Base-by-base conservation (phyloP, 495 filamentous ascomycete species). In the Penicillium canescens region DNA sequence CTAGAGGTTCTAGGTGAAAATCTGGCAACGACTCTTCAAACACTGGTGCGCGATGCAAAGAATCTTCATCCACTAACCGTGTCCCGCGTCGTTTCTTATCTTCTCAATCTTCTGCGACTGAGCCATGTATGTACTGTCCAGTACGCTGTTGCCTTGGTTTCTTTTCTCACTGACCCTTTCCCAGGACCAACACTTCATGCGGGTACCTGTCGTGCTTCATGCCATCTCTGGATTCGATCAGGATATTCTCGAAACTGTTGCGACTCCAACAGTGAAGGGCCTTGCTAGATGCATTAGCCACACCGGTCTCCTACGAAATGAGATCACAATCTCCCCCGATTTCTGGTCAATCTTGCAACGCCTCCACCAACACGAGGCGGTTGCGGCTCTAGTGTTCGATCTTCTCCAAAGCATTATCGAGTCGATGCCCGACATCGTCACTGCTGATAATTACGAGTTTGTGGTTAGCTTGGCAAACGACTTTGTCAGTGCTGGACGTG, bases 301-400 rank as follows among this genome's bases (percentile, higher is more conserved):
- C 50, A 82, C 89, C 0, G 83, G 83, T 23, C 84, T 86, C 21
- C 79, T 99, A 18, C 83, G 90, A 50, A 96, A 87, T 56, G 93
- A 97, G 71, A 90, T 98, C 55, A 92, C 93, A 62, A 92, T 90
- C 16, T 96, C 93, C 23, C 94, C 94, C 1, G 95, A 99, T 60
- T 97, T 99, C 70, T 99, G 94, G 94, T 87, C 90, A 13, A 91
- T 96, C 37, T 74, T 99, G 34, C 83, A 89, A 54, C 84, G 83
- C 9, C 76, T 99, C 33, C 82, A 89, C 35, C 72, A 74, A 8
- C 78, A 86, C 41, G 63, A 80, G 12, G 86, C 90, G 38, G 84
- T 87, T 1, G 86, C 91, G 21, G 78, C 86, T 0, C 78, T 84
- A 11, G 91, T 96, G 6, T 97, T 96, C 66, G 84, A 88, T 35